These are phyloP conservation scores for Auricularia sp. DNA, from an alignment of 768 basidiomycete genomes.

Conservation along the genomic window DNA sequence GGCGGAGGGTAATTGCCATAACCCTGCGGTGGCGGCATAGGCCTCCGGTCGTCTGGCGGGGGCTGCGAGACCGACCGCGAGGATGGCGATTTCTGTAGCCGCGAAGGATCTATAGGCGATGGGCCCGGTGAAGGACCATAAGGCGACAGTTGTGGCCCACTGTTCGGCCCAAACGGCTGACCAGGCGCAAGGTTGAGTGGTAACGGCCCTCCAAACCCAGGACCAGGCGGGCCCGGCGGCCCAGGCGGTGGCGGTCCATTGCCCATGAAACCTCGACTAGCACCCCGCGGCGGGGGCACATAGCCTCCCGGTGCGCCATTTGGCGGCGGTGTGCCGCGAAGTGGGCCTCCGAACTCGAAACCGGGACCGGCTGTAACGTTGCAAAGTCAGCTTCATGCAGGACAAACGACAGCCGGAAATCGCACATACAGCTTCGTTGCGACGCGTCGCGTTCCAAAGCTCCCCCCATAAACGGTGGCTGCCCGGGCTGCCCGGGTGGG, in stretches of 20 bases:
- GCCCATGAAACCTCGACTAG: background rate
- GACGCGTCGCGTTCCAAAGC: background rate
- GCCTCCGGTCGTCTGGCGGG: background rate
- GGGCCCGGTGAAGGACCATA: background rate
- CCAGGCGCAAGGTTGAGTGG: conserved; percentile 13
- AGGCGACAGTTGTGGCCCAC: background rate
- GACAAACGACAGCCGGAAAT: background rate
- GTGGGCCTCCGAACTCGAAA: conserved; percentile 1
- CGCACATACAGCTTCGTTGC: background rate
- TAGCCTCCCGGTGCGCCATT: background rate
- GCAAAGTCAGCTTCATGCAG: background rate
- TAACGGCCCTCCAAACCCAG: conserved; percentile 16
- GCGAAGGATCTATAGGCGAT: background rate
- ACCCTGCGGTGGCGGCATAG: background rate
- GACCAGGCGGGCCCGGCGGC: background rate
- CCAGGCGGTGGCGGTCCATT: background rate
- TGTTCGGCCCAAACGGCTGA: background rate
- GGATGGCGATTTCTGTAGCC: conserved; percentile 5
- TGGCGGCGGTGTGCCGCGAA: conserved; percentile 1
- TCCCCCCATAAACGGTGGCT: background rate
- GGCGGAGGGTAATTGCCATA: background rate
- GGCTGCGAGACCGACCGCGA: conserved; percentile 4
- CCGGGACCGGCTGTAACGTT: background rate
- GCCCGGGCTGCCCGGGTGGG: background rate
- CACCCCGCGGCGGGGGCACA: background rate